phyloP scores from a whole-genome alignment of 495 filamentous ascomycete genomes.

The Xylaria acuta region DNA sequence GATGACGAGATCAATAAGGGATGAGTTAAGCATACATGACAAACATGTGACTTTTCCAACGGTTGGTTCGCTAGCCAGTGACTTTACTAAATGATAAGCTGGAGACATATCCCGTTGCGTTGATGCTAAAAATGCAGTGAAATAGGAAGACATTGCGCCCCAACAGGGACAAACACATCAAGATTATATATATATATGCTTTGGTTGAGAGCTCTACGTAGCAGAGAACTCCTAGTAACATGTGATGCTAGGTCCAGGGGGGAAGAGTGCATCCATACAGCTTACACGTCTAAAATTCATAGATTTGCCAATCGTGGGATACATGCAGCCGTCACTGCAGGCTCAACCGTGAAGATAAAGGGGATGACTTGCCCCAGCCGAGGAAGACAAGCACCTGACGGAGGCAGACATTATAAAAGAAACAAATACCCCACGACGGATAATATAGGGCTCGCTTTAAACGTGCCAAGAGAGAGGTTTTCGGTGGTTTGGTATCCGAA shows the following conservation, averaged over 20 bases:
- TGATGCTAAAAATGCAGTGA: not conserved
- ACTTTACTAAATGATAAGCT: no score
- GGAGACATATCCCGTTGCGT: not conserved
- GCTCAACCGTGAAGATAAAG: not conserved
- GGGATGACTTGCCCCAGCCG: not conserved
- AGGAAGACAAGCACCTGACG: not conserved
- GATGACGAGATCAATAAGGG: conserved; percentile 3
- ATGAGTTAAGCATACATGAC: not conserved
- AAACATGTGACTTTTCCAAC: not conserved
- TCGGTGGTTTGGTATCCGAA: not conserved
- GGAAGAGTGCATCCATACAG: not conserved
- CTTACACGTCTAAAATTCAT: no score
- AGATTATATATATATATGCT: not conserved
- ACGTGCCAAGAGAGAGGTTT: not conserved
- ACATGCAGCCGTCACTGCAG: no score
- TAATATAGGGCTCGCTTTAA: not conserved
- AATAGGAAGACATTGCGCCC: no score
- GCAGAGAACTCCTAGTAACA: not conserved
- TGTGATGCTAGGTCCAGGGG: not conserved
- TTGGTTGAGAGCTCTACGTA: not conserved
- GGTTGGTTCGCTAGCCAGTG: not conserved
- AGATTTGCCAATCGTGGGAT: no score
- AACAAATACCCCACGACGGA: not conserved
- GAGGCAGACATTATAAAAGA: not conserved
- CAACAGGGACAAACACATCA: no score